Percentiles rank a stretch among this genome's conserved stretches.
phyloP scores from a whole-genome alignment of 306 rosid species.

The Cajanus cajan region DNA sequence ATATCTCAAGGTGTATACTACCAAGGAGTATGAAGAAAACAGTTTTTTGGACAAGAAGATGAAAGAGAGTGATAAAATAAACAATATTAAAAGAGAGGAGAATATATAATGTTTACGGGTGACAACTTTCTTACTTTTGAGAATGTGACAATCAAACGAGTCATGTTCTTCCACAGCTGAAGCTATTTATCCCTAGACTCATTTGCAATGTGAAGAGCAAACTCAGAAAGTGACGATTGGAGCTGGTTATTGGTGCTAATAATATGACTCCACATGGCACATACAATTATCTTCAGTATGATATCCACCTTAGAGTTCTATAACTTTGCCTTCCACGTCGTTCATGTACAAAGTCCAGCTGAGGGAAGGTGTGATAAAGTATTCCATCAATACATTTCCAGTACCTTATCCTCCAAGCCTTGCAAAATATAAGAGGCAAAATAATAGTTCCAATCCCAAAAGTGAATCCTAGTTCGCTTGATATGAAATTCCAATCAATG shows the following conservation, averaged over 20 bases:
- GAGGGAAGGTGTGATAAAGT: background rate
- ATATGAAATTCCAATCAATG: background rate
- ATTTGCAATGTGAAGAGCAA: too few species aligned
- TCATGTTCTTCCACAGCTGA: too few species aligned
- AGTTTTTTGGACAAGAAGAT: too few species aligned
- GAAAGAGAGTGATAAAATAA: too few species aligned
- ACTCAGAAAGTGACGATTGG: background rate
- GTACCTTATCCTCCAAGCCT: background rate
- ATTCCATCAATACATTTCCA: background rate
- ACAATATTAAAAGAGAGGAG: too few species aligned
- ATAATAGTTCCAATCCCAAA: background rate
- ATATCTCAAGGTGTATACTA: too few species aligned
- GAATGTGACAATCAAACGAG: too few species aligned
- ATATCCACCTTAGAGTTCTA: background rate
- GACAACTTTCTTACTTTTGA: too few species aligned
- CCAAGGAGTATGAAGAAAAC: too few species aligned
- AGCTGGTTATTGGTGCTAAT: background rate
- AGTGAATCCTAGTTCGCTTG: background rate
- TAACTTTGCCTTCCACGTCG: background rate
- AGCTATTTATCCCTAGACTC: too few species aligned
- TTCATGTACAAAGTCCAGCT: background rate
- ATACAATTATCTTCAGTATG: background rate
- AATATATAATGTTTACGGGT: too few species aligned
- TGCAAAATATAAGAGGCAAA: background rate
- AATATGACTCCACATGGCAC: background rate